Evolutionary conservation across 2,329 filamentous ascomycete genomes (phyloP).

Genomic region (Xylogone sp.): DNA sequence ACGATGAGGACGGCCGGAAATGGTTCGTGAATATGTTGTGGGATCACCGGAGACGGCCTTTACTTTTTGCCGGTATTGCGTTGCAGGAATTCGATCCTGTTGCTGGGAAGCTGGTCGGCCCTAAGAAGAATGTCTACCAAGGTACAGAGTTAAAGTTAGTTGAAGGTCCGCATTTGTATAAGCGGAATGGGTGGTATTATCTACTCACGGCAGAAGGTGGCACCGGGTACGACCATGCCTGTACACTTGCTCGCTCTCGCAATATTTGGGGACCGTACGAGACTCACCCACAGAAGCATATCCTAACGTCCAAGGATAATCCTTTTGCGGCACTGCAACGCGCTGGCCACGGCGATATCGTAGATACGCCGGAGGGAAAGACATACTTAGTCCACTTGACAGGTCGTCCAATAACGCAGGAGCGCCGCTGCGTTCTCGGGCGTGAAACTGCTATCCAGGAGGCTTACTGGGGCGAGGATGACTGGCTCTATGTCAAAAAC

Average conservation of each 20-base stretch:
- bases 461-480: slow-evolving; percentile 53
- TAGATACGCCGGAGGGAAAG: slow-evolving; percentile 49
- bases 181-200: slow-evolving; percentile 56
- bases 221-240: slow-evolving; percentile 57
- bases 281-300: slow-evolving; percentile 51
- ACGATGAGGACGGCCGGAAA: slow-evolving; percentile 52
- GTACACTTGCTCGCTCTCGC: slow-evolving; percentile 51
- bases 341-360: slow-evolving; percentile 50
- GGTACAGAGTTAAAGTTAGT: slow-evolving; percentile 41
- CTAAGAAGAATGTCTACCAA: slow-evolving; percentile 42
- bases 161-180: slow-evolving; percentile 57
- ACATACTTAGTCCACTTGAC: slow-evolving; percentile 52
- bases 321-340: slow-evolving; percentile 47
- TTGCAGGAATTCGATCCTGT: slow-evolving; percentile 53
- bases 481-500: slow-evolving; percentile 60
- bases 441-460: slow-evolving; percentile 57
- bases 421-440: slow-evolving; percentile 49
- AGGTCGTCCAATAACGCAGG: slow-evolving; percentile 47
- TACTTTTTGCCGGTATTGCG: slow-evolving; percentile 51
- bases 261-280: slow-evolving; percentile 60
- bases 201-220: slow-evolving; percentile 57
- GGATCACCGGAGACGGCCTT: slow-evolving; percentile 48
- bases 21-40: slow-evolving; percentile 56
- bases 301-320: slow-evolving; percentile 48
- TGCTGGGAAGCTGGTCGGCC: slow-evolving; percentile 36